phyloP scores from a whole-genome alignment of 495 filamentous ascomycete genomes.

The Alectoria sarmentosa region DNA sequence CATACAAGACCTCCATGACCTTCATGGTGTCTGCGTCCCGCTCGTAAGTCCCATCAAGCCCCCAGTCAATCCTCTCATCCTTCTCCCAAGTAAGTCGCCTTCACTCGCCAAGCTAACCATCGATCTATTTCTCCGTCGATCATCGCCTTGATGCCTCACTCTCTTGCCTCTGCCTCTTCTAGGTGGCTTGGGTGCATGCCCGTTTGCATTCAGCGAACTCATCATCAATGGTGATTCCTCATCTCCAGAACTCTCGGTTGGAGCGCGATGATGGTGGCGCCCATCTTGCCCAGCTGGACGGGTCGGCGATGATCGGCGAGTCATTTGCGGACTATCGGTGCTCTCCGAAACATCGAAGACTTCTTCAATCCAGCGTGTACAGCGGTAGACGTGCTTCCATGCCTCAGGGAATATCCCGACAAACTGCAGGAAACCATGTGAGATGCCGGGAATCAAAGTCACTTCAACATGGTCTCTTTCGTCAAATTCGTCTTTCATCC shows the following conservation, averaged over 20 bases:
- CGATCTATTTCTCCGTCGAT: slow-evolving; percentile 43
- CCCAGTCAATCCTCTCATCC: slow-evolving; percentile 79
- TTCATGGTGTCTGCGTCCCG: slow-evolving; percentile 23
- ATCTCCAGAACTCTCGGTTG: slow-evolving; percentile 64
- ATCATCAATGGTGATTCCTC: slow-evolving; percentile 81
- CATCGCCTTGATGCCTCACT: slow-evolving; percentile 22
- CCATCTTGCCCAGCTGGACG: background rate
- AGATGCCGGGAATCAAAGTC: slow-evolving; percentile 74
- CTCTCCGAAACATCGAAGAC: slow-evolving; percentile 43
- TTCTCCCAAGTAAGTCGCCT: slow-evolving; percentile 72
- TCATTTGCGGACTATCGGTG: slow-evolving; percentile 3
- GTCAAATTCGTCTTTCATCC: slow-evolving; percentile 50
- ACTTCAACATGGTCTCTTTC: slow-evolving; percentile 77
- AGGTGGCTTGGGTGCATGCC: slow-evolving; percentile 2
- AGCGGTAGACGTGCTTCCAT: slow-evolving; percentile 70
- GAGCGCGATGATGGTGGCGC: slow-evolving; percentile 38
- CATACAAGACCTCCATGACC: background rate
- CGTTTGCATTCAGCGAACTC: slow-evolving; percentile 35
- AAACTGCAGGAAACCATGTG: slow-evolving; percentile 91
- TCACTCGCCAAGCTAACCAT: slow-evolving; percentile 70
- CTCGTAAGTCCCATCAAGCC: slow-evolving; percentile 58
- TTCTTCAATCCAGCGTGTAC: slow-evolving; percentile 69
- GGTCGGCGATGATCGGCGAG: slow-evolving; percentile 19
- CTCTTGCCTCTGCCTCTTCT: slow-evolving; percentile 21
- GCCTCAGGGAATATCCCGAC: slow-evolving; percentile 77